Base-by-base conservation (phyloP, 2,329 filamentous ascomycete species). In the Setomelanomma holmii region DNA sequence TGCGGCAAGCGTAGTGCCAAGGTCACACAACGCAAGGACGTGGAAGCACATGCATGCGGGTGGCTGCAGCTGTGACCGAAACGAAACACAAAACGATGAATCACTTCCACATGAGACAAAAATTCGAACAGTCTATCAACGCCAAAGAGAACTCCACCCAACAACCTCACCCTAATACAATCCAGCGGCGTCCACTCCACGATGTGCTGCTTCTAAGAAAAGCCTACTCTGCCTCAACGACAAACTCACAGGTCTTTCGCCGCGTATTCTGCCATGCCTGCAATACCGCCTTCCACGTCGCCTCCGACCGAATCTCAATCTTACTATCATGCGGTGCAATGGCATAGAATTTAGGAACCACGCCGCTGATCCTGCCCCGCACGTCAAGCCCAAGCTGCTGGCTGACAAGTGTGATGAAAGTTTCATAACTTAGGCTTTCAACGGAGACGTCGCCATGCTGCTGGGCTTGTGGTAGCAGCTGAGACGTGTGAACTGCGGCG, bases 171-270 rank as follows among this genome's bases (percentile, higher is more conserved):
- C 22, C 17, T 35, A 30, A 30, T 6, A 30, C 10, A 8, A 30
- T 30, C 27, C 27, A 30, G 27, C 27, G 27, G 5, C 3, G 10
- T 14, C 27, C 5, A 30, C 5, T 8, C 27, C 27, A 6, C 24
- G 21, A n/a, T 40, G 12, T 19, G 23, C n/a, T n/a, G n/a, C n/a
- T n/a, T n/a, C n/a, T n/a, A n/a, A n/a, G n/a, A 33, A 33, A 10
- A n/a, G 17, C 38, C 24, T 33, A 34, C 22, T n/a, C 21, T 8
- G 21, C 24, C 47, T 34, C 34, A 16, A 45, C 41, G 20, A 45
- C 41, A 33, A 50, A 40, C 30, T 47, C 49, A 33, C 38, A 19
- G 14, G 43, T 51, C 36, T 16, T 20, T 27, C 6, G 14, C 42
- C 44, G n/a, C 8, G 21, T 23, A 39, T 38, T 45, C 17, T 50